Evolutionary conservation across 2,329 filamentous ascomycete genomes (phyloP).

Genomic region (Verticillium isaacii): DNA sequence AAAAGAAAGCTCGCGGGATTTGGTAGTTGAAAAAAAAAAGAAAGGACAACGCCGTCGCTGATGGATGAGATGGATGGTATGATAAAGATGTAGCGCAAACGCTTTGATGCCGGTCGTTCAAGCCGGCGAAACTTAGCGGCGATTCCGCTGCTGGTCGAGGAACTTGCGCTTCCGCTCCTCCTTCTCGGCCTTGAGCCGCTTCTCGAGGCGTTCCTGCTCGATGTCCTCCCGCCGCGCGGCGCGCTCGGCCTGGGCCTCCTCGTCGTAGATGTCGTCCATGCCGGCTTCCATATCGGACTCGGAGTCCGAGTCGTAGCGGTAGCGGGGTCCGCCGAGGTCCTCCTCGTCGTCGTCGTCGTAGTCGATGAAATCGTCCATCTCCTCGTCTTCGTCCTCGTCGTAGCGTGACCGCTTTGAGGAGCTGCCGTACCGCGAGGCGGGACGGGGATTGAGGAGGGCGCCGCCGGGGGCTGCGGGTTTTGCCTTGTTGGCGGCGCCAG

Average conservation of each 20-base stretch:
- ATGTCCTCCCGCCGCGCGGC: conserved; percentile 65
- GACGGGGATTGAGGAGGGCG: conserved; percentile 28
- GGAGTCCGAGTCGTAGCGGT: conserved; percentile 57
- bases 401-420: conserved; percentile 32
- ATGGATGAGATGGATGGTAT: conserved; percentile 19
- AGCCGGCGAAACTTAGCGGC: background rate
- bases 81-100: background rate
- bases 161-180: conserved; percentile 44
- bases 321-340: conserved; percentile 29
- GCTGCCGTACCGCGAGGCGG: conserved; percentile 15
- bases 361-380: conserved; percentile 57
- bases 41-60: conserved; percentile 31
- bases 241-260: conserved; percentile 59
- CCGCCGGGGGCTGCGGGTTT: conserved; percentile 31
- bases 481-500: conserved; percentile 26
- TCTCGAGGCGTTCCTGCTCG: conserved; percentile 58
- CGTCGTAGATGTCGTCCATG: conserved; percentile 66
- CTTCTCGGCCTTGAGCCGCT: conserved; percentile 57
- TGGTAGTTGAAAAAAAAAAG: background rate
- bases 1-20: background rate
- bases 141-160: conserved; percentile 19
- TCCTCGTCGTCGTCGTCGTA: conserved; percentile 54
- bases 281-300: conserved; percentile 79
- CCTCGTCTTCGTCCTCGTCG: conserved; percentile 59
- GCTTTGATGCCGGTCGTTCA: background rate